phyloP scores from a whole-genome alignment of 2,329 filamentous ascomycete species.

The Penicillium sclerotiorum region DNA sequence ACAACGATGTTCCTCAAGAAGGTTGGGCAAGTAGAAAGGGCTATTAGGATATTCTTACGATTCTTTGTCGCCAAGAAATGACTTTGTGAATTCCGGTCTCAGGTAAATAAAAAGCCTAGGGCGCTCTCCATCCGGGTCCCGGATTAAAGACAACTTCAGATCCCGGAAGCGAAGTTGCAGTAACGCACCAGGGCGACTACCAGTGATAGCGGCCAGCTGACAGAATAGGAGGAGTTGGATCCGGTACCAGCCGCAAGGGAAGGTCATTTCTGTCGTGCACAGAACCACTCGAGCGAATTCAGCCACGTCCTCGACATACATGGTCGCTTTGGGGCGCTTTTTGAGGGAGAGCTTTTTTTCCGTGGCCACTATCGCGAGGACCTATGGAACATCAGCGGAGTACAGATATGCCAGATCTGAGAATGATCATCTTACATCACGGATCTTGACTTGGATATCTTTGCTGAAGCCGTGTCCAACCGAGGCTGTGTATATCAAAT shows the following conservation, averaged over 20 bases:
- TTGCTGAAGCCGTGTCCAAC: slow-evolving; percentile 19
- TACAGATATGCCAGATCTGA: slow-evolving; percentile 2
- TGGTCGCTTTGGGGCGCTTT: slow-evolving; percentile 28
- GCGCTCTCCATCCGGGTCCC: slow-evolving; percentile 24
- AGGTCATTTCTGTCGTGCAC: slow-evolving; percentile 34
- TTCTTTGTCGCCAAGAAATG: slow-evolving; percentile 27
- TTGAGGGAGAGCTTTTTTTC: slow-evolving; percentile 28
- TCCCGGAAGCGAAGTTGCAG: slow-evolving; percentile 31
- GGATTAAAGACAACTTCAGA: slow-evolving; percentile 29
- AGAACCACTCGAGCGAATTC: slow-evolving; percentile 34
- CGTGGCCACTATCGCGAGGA: slow-evolving; percentile 28
- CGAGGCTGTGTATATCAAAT: slow-evolving; percentile 27
- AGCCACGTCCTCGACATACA: slow-evolving; percentile 37
- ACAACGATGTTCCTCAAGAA: not conserved
- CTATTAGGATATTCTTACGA: slow-evolving; percentile 19
- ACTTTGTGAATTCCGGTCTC: slow-evolving; percentile 28
- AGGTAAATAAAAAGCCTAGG: slow-evolving; percentile 30
- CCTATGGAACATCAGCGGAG: slow-evolving; percentile 22
- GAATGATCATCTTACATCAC: slow-evolving; percentile 19
- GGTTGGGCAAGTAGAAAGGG: not conserved
- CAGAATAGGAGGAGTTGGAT: slow-evolving; percentile 28
- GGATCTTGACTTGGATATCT: slow-evolving; percentile 23
- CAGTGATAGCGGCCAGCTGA: slow-evolving; percentile 33
- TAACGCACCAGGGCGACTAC: slow-evolving; percentile 22
- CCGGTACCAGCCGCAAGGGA: slow-evolving; percentile 29